Conservation (phyloP, 352 stramenopile species). For the Phytophthora sojae region DNA sequence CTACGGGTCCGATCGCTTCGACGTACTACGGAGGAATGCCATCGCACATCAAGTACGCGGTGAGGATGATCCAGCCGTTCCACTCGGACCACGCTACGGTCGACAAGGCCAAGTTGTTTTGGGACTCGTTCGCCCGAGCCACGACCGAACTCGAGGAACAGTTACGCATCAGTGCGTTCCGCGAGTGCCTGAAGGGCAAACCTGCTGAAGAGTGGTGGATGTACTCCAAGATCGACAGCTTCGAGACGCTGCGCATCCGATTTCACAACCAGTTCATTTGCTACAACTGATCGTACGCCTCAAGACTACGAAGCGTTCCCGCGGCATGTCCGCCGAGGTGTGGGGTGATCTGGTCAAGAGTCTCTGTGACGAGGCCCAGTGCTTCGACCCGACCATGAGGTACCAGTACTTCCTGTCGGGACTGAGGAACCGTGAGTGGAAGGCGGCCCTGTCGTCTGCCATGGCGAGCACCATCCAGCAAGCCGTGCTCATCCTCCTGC, state of each 20-base stretch:
- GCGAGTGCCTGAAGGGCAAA: neutral
- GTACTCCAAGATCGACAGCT: neutral
- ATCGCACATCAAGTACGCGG: neutral
- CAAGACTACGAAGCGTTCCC: neutral
- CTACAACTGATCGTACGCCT: neutral
- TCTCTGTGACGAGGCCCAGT: too few relatives aligned
- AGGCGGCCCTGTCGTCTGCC: too few relatives aligned
- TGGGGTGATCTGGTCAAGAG: too few relatives aligned
- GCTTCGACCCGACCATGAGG: too few relatives aligned
- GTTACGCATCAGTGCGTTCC: neutral
- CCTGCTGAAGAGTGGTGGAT: neutral
- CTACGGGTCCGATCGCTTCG: neutral
- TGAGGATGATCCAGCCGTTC: neutral
- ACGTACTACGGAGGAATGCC: neutral
- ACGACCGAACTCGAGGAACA: neutral
- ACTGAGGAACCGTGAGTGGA: too few relatives aligned
- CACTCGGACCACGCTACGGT: neutral
- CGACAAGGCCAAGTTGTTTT: neutral
- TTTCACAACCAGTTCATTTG: neutral
- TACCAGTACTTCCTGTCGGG: too few relatives aligned
- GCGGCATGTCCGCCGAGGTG: neutral
- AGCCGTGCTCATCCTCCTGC: neutral
- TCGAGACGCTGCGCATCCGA: neutral
- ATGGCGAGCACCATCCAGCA: neutral
- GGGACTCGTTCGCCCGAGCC: neutral